A percentile compares a stretch with the other conserved stretches of the same genome.
Conservation (phyloP, 1,284 basidiomycete genomes). For the Bjerkandera adusta region DNA sequence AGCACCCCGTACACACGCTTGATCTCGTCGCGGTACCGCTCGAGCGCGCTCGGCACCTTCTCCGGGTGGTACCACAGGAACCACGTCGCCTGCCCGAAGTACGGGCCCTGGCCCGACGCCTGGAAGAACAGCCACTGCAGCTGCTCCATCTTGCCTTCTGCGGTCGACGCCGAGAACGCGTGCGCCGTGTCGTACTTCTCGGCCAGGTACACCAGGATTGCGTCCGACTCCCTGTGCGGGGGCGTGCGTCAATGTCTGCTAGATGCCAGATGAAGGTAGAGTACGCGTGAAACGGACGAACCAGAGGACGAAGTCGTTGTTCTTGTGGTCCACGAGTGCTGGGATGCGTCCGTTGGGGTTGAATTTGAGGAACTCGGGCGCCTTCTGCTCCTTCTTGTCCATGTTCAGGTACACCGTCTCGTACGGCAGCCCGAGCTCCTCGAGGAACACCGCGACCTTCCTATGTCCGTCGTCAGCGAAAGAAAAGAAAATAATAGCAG, state of each 20-base stretch:
- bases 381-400: constrained; percentile 46
- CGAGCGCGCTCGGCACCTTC: too few species aligned
- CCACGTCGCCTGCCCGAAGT: constrained; percentile 1
- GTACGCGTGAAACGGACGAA: too few species aligned
- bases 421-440: constrained; percentile 30
- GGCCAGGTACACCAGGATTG: constrained; percentile 64
- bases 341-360: constrained; percentile 65
- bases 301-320: constrained; percentile 47
- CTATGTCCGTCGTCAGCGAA: constrained; percentile 68
- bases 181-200: constrained; percentile 58
- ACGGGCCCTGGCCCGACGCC: constrained; percentile 10
- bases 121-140: constrained; percentile 12
- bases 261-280: not conserved
- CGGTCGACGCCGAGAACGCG: constrained; percentile 52
- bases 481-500: constrained; percentile 52
- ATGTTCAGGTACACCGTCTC: constrained; percentile 31
- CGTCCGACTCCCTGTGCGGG: constrained; percentile 50
- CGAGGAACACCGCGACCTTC: constrained; percentile 39
- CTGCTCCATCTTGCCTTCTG: constrained; percentile 1
- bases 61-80: not conserved
- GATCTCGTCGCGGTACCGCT: constrained; percentile 29
- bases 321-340: constrained; percentile 40
- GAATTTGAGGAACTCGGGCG: constrained; percentile 51
- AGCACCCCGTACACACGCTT: constrained; percentile 28
- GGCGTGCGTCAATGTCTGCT: not conserved